phyloP scores from a whole-genome alignment of 768 basidiomycete species.

The Cubamyces sp. region DNA sequence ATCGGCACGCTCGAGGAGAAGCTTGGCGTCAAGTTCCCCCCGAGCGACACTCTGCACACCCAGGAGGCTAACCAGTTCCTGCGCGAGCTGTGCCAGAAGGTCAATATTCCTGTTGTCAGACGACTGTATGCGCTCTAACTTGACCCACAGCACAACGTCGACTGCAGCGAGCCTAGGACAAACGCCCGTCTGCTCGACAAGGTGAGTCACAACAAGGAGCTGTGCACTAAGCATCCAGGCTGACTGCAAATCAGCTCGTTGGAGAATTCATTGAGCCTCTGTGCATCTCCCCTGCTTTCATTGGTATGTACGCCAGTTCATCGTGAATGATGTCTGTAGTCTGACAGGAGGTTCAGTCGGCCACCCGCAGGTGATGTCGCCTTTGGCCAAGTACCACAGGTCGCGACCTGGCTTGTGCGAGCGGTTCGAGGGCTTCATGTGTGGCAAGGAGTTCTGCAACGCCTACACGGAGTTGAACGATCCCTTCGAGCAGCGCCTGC shows the following conservation, averaged over 20 bases:
- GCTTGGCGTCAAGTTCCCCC: conserved; percentile 88
- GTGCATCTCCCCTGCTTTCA: conserved; percentile 96
- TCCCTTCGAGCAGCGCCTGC: conserved; percentile 91
- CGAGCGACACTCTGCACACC: conserved; percentile 87
- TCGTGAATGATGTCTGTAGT: background rate
- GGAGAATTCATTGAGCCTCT: conserved; percentile 98
- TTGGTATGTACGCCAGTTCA: conserved; percentile 52
- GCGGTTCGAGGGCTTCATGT: conserved; percentile 98
- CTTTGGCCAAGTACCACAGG: conserved; percentile 97
- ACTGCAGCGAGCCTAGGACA: conserved; percentile 95
- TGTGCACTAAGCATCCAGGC: no score
- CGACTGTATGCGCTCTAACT: background rate
- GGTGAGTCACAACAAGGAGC: conserved; percentile 40
- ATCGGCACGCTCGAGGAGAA: conserved; percentile 95
- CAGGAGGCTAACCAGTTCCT: conserved; percentile 89
- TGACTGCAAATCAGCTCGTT: conserved; percentile 64
- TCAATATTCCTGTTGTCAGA: conserved; percentile 34
- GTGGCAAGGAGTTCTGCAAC: conserved; percentile 97
- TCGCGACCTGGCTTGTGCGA: conserved; percentile 97
- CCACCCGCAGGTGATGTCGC: conserved; percentile 99
- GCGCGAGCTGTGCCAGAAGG: conserved; percentile 83
- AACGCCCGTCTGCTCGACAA: conserved; percentile 96
- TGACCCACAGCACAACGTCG: conserved; percentile 79
- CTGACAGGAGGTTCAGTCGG: conserved; percentile 59
- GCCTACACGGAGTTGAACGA: conserved; percentile 99